phyloP scores from a whole-genome alignment of 2,329 filamentous ascomycete species.

The Cladophialophora immunda region DNA sequence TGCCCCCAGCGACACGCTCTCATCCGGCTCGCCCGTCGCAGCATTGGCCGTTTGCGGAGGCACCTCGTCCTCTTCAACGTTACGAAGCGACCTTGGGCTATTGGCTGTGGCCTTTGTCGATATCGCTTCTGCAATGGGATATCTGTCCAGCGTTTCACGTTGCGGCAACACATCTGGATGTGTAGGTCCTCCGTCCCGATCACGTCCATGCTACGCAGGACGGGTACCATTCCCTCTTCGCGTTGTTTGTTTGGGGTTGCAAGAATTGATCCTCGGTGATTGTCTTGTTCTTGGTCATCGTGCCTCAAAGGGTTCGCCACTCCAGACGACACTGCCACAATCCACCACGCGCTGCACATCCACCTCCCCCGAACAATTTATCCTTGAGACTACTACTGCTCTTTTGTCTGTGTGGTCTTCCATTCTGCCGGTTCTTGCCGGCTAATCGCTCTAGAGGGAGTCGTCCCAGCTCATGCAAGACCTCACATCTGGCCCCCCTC shows the following conservation, averaged over 20 bases:
- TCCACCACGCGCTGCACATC: background rate
- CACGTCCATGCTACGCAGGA: background rate
- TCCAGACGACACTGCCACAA: slow-evolving; percentile 20
- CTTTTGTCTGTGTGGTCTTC: background rate
- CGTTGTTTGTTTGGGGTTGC: background rate
- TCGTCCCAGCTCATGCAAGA: slow-evolving; percentile 17
- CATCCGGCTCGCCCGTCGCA: slow-evolving; percentile 8
- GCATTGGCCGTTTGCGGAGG: slow-evolving; percentile 17
- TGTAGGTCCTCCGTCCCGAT: background rate
- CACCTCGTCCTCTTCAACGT: slow-evolving; percentile 5
- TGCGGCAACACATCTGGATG: background rate
- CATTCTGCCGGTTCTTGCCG: background rate
- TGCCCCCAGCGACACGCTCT: slow-evolving; percentile 23
- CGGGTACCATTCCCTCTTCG: slow-evolving; percentile 1
- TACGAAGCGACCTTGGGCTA: slow-evolving; percentile 11
- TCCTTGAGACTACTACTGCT: slow-evolving; percentile 2
- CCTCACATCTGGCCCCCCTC: slow-evolving; percentile 7
- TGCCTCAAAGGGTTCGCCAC: slow-evolving; percentile 14
- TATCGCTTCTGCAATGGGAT: slow-evolving; percentile 20
- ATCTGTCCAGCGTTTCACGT: slow-evolving; percentile 18
- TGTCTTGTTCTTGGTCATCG: background rate
- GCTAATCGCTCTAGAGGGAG: slow-evolving; percentile 13
- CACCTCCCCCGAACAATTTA: slow-evolving; percentile 12
- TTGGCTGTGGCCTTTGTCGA: slow-evolving; percentile 16
- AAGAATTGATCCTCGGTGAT: slow-evolving; percentile 5